Evolutionary conservation across 176 grass and related monocot genomes (phyloP).

Genomic region (Cocos nucifera): DNA sequence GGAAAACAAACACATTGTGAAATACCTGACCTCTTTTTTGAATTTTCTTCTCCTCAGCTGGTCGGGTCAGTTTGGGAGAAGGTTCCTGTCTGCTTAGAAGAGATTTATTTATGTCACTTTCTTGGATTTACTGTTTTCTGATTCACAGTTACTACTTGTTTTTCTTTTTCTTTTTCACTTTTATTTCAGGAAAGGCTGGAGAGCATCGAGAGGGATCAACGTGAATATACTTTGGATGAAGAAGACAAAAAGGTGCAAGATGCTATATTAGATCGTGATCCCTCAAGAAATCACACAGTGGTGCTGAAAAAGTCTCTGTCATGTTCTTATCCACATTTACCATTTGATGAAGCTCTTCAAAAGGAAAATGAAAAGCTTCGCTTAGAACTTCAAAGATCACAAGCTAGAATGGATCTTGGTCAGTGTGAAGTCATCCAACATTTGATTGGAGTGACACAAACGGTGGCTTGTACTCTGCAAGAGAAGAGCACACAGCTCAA

Average conservation of each 20-base stretch:
- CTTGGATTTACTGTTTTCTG: too few species aligned
- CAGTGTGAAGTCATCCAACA: slow-evolving; percentile 91
- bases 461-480: slow-evolving; percentile 42
- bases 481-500: slow-evolving; percentile 41
- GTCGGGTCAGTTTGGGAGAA: too few species aligned
- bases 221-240: slow-evolving; percentile 92
- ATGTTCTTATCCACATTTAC: slow-evolving; percentile 83
- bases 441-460: slow-evolving; percentile 80
- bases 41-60: too few species aligned
- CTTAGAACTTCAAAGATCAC: slow-evolving; percentile 82
- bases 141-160: too few species aligned
- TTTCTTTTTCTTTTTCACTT: slow-evolving; percentile 12
- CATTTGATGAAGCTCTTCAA: slow-evolving; percentile 68
- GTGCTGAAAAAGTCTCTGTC: slow-evolving; percentile 89
- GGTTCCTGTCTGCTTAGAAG: too few species aligned
- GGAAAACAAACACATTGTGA: too few species aligned
- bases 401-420: slow-evolving; percentile 63
- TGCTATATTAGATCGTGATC: slow-evolving; percentile 65
- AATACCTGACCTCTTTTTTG: too few species aligned
- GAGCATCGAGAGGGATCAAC: slow-evolving; percentile 81
- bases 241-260: slow-evolving; percentile 94
- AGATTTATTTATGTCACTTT: too few species aligned
- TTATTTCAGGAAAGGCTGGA: slow-evolving; percentile 61
- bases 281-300: slow-evolving; percentile 41
- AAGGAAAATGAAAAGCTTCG: slow-evolving; percentile 97